phyloP scores from a whole-genome alignment of 495 filamentous ascomycete genomes.

The Xylaria sp. region DNA sequence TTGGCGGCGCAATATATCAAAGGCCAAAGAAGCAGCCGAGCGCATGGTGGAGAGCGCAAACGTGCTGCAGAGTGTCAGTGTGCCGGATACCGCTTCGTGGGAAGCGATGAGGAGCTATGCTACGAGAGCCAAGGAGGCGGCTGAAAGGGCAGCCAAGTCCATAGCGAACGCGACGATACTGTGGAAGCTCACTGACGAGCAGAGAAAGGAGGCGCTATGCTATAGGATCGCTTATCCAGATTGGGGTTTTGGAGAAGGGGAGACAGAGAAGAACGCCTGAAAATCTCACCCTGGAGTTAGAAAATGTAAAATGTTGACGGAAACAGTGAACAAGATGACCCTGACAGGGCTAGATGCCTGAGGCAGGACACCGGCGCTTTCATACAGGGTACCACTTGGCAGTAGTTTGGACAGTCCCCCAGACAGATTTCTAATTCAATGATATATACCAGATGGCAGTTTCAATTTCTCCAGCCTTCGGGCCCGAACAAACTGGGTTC shows the following conservation, averaged over 20 bases:
- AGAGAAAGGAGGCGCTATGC: constrained; percentile 16
- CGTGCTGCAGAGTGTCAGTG: neutral
- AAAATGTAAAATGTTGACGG: neutral
- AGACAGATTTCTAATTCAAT: too few species aligned
- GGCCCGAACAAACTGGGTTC: neutral
- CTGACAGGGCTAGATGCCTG: neutral
- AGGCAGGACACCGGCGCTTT: neutral
- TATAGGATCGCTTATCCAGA: constrained; percentile 11
- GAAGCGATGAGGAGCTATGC: constrained; percentile 14
- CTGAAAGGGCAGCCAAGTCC: constrained; percentile 14
- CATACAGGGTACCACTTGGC: neutral
- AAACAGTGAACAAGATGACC: neutral
- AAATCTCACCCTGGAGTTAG: neutral
- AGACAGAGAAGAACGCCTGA: neutral
- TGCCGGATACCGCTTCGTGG: constrained; percentile 1
- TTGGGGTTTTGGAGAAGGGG: neutral
- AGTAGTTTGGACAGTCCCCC: neutral
- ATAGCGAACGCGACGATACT: constrained; percentile 17
- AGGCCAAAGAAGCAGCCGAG: constrained; percentile 7
- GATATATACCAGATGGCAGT: neutral
- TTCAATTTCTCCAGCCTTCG: neutral
- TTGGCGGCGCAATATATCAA: constrained; percentile 6
- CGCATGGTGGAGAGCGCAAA: constrained; percentile 22
- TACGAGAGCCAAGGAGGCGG: constrained; percentile 1
- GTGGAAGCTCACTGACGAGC: constrained; percentile 24